These are phyloP conservation scores for Solidago caesia DNA, from an alignment of 129 eudicot genomes.

Conservation along the genomic window DNA sequence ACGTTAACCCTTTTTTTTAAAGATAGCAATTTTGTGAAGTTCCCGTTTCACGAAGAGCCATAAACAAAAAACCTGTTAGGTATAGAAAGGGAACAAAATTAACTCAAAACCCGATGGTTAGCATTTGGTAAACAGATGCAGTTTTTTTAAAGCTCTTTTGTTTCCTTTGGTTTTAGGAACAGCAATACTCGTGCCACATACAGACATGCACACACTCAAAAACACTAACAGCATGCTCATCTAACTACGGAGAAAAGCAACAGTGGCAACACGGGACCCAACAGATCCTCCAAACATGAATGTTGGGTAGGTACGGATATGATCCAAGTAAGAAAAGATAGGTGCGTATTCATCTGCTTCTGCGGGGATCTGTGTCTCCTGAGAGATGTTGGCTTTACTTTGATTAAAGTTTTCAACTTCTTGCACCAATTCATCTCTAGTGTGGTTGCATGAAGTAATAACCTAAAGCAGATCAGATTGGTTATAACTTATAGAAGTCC, in stretches of 20 bases:
- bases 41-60: too few relatives aligned
- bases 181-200: conserved; percentile 11
- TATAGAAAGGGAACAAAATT: too few relatives aligned
- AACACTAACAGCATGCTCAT: conserved; percentile 8
- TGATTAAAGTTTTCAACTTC: conserved; percentile 82
- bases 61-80: too few relatives aligned
- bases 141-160: too few relatives aligned
- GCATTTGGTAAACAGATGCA: too few relatives aligned
- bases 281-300: conserved; percentile 95
- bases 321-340: conserved; percentile 71
- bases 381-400: conserved; percentile 34
- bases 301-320: conserved; percentile 88
- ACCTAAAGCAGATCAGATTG: conserved; percentile 44
- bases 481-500: background rate
- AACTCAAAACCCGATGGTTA: too few relatives aligned
- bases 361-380: conserved; percentile 21
- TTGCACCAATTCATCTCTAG: conserved; percentile 84
- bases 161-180: conserved; percentile 8
- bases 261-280: conserved; percentile 95
- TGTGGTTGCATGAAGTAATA: conserved; percentile 85
- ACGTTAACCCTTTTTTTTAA: too few relatives aligned
- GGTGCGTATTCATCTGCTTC: conserved; percentile 41
- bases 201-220: conserved; percentile 21
- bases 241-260: conserved; percentile 81
- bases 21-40: too few relatives aligned